Conservation (phyloP, 495 filamentous ascomycete species). For the Elasticomyces elasticus region DNA sequence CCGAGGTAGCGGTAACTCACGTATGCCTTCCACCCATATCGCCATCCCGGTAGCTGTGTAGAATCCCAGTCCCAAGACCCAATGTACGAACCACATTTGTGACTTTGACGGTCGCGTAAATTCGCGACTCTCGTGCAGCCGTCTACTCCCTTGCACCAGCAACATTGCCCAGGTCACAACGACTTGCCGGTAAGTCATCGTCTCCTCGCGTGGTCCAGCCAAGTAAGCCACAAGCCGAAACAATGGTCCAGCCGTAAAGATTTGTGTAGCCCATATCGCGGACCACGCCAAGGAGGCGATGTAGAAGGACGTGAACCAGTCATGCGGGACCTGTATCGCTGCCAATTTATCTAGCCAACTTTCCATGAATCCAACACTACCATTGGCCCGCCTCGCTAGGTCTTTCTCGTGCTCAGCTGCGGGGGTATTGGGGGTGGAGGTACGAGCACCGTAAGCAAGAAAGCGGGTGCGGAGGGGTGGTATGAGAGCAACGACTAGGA, state of each 20-base stretch:
- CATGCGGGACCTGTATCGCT: slow-evolving; percentile 60
- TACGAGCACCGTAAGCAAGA: slow-evolving; percentile 49
- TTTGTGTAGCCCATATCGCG: slow-evolving; percentile 65
- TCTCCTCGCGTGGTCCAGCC: slow-evolving; percentile 22
- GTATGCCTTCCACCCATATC: slow-evolving; percentile 77
- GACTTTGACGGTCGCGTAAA: slow-evolving; percentile 54
- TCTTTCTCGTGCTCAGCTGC: slow-evolving; percentile 1
- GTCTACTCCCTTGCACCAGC: slow-evolving; percentile 59
- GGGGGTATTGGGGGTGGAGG: slow-evolving; percentile 37
- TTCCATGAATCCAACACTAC: too few species aligned
- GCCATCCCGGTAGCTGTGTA: slow-evolving; percentile 63
- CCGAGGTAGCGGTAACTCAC: too few species aligned
- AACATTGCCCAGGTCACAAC: slow-evolving; percentile 60
- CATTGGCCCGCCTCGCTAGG: not conserved
- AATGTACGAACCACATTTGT: slow-evolving; percentile 77
- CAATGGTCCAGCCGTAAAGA: slow-evolving; percentile 45
- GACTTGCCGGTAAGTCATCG: slow-evolving; percentile 58
- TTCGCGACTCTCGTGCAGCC: slow-evolving; percentile 59
- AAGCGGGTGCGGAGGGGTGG: slow-evolving; percentile 45
- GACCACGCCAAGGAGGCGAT: slow-evolving; percentile 58
- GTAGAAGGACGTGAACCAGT: slow-evolving; percentile 85
- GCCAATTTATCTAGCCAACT: slow-evolving; percentile 50
- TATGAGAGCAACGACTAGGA: slow-evolving; percentile 43
- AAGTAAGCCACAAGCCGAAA: slow-evolving; percentile 35
- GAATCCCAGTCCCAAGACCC: slow-evolving; percentile 65